Evolutionary conservation across 345 rosid genomes (phyloP).

Genomic region (Euphorbia peplus): DNA sequence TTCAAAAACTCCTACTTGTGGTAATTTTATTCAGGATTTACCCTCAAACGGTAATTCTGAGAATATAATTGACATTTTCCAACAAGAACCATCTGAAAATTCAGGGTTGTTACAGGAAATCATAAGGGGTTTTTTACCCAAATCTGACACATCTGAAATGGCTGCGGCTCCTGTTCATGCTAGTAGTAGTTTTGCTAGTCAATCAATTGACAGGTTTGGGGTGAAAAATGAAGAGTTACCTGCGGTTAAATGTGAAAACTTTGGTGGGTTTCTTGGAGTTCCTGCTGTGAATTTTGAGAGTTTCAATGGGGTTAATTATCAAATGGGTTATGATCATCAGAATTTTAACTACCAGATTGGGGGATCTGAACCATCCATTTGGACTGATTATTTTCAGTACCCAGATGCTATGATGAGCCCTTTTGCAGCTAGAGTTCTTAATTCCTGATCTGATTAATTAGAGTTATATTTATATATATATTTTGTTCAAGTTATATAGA

Average conservation of each 20-base stretch:
- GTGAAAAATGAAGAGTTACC: background rate
- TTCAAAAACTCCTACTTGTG: no score
- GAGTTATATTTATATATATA: background rate
- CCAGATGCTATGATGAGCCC: conserved; percentile 33
- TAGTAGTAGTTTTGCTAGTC: no score
- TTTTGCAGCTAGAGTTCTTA: conserved; percentile 38
- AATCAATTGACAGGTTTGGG: conserved; percentile 10
- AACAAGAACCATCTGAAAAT: conserved; percentile 49
- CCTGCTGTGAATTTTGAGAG: conserved; percentile 17
- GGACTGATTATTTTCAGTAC: conserved; percentile 39
- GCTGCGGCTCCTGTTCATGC: no score
- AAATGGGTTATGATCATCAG: conserved; percentile 1
- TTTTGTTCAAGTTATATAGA: no score
- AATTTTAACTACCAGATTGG: conserved; percentile 20
- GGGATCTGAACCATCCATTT: conserved; percentile 12
- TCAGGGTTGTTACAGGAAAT: conserved; percentile 84
- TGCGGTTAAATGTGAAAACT: background rate
- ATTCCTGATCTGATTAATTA: conserved; percentile 15
- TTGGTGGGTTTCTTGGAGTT: conserved; percentile 13
- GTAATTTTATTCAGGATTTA: no score
- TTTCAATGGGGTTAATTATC: conserved; percentile 26
- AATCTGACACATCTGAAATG: conserved; percentile 31
- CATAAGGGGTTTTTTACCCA: conserved; percentile 63
- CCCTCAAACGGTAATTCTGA: background rate
- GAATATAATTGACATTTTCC: conserved; percentile 29